A percentile compares a stretch with the other conserved stretches of the same genome.
Evolutionary conservation across 2,329 filamentous ascomycete species (phyloP).

Genomic region (Harringtonia aguacate): DNA sequence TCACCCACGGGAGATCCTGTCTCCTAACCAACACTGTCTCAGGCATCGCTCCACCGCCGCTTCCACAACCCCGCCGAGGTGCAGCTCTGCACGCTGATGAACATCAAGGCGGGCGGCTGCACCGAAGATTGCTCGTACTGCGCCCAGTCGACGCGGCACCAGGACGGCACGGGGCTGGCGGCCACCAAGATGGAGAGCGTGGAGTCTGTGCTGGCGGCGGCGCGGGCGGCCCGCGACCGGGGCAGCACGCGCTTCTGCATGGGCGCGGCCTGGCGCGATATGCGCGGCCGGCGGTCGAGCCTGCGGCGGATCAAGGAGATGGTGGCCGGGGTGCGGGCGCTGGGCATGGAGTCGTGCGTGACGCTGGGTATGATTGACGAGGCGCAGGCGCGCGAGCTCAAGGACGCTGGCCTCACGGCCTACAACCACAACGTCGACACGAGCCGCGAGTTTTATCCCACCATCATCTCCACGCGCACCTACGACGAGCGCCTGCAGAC

Average conservation of each 20-base stretch:
- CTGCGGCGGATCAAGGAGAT: conserved; percentile 78
- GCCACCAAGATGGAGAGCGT: conserved; percentile 72
- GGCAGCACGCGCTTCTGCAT: conserved; percentile 91
- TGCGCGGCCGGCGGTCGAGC: conserved; percentile 78
- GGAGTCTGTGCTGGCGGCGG: conserved; percentile 69
- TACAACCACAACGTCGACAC: conserved; percentile 96
- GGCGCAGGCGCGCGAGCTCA: conserved; percentile 70
- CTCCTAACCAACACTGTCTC: not conserved
- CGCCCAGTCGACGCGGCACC: conserved; percentile 75
- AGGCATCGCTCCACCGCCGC: conserved; percentile 70
- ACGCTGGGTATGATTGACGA: conserved; percentile 87
- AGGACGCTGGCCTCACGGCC: conserved; percentile 73
- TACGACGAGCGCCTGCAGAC: conserved; percentile 84
- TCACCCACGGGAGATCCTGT: not conserved
- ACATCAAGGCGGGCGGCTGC: conserved; percentile 91
- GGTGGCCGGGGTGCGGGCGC: conserved; percentile 66
- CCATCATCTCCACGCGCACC: conserved; percentile 71
- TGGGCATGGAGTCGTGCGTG: conserved; percentile 91
- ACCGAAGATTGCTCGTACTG: conserved; percentile 92
- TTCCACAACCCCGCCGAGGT: conserved; percentile 79
- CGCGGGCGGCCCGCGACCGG: conserved; percentile 66
- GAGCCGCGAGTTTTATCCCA: conserved; percentile 78
- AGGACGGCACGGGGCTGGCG: conserved; percentile 64
- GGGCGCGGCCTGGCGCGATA: conserved; percentile 89
- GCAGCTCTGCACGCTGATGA: conserved; percentile 91